Conservation (phyloP, 495 filamentous ascomycete genomes). For the Penicillium longicatenatum region DNA sequence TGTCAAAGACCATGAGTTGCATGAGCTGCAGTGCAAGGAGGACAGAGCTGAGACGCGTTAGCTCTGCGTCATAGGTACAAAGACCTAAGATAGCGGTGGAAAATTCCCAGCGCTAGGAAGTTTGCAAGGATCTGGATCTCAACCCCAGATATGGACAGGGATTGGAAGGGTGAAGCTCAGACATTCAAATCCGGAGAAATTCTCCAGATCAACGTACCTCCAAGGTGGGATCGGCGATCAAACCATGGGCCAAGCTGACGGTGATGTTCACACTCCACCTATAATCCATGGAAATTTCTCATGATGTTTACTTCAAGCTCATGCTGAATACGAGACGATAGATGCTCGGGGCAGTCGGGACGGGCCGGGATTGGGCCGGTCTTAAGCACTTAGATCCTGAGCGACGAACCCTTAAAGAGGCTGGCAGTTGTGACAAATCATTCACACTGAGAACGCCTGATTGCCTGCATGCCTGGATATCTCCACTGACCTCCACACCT, state of each 20-base stretch:
- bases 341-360: constrained; percentile 12
- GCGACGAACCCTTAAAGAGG: not conserved
- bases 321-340: not conserved
- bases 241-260: not conserved
- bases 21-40: not conserved
- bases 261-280: constrained; percentile 1
- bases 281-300: not conserved
- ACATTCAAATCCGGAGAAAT: not conserved
- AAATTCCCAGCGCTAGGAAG: not conserved
- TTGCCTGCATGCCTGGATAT: not conserved
- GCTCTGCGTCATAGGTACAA: not conserved
- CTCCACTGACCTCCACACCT: not conserved
- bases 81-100: not conserved
- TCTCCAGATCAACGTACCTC: not conserved
- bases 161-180: constrained; percentile 1
- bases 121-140: not conserved
- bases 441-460: not conserved
- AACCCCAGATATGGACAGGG: not conserved
- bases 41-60: too few relatives aligned
- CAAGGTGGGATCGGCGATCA: not conserved
- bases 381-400: not conserved
- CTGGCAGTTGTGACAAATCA: not conserved
- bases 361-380: constrained; percentile 21
- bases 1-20: not conserved
- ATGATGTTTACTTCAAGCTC: not conserved